Base-by-base conservation (phyloP, 441 rosid genomes). In the Gossypium schwendimanii region DNA sequence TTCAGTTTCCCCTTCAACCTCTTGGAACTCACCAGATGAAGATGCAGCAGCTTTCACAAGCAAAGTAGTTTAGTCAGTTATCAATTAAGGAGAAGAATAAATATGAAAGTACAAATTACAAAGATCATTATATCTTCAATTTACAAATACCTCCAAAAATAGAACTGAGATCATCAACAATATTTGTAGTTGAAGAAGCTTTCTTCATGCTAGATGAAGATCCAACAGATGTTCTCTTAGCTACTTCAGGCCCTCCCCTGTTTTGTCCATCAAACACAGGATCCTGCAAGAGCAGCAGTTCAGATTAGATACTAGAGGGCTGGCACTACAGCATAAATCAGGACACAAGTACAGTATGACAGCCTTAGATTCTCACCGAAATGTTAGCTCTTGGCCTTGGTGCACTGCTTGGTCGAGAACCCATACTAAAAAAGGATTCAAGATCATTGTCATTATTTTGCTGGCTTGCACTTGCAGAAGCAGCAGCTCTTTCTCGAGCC, bases 1-100 rank as follows among this genome's bases (percentile, higher is more conserved):
- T 74, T 89, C 97, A 66, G 83, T 87, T 82, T 94, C 98, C 74
- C 97, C 97, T 59, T 89, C 96, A 73, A 94, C 81, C 3, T 92
- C 98, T 77, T 81, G 97, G 80, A 94, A 94, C 10, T 78, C 91
- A 78, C 91, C 91, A 58, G 96, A 66, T 39, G 80, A 78, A 33
- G 91, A 59, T 65, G 83, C 81, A 55, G 86, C 70, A 77, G 78
- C 97, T 91, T 72, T 80, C 74, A 74, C 70, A 72, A 58, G 73
- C 53, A 76, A 70, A 73, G 47, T 17, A 76, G 73, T 75, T 77
- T 76, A 71, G 80, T 54, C 52, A 74, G 74, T 66, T 53, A 31
- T 26, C 45, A 83, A 68, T 49, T 26, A 61, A 23, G 59, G 65
- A 72, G 24, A 53, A 7, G 24, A 44, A 64, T 61, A 55, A 53